These are phyloP conservation scores for Artemisia annua DNA, from an alignment of 129 eudicot genomes.

Conservation along the genomic window DNA sequence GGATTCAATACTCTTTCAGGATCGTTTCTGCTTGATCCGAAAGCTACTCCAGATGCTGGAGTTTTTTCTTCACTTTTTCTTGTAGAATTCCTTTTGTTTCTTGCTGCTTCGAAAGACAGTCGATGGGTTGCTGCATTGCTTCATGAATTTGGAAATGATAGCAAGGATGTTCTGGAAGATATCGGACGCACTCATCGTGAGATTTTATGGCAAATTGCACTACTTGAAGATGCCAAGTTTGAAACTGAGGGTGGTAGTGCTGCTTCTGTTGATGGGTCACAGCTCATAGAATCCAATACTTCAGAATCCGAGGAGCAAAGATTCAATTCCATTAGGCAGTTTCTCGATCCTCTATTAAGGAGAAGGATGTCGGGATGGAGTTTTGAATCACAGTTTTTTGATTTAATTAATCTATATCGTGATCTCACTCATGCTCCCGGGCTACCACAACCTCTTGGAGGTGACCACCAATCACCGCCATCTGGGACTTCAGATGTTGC, in stretches of 20 bases:
- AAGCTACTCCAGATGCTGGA: conserved; percentile 50
- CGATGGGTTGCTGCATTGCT: conserved; percentile 90
- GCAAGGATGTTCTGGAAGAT: conserved; percentile 85
- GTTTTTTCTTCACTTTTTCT: conserved; percentile 86
- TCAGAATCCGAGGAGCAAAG: conserved; percentile 80
- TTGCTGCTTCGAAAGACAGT: conserved; percentile 90
- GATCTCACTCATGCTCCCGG: conserved; percentile 79
- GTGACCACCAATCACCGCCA: conserved; percentile 41
- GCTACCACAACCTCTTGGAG: conserved; percentile 59
- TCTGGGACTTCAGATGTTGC: conserved; percentile 51
- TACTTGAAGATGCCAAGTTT: conserved; percentile 75
- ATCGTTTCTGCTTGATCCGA: conserved; percentile 80
- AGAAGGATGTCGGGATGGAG: conserved; percentile 96
- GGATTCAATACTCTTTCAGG: conserved; percentile 56
- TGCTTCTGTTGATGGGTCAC: conserved; percentile 43
- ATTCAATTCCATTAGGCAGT: conserved; percentile 76
- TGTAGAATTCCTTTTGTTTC: conserved; percentile 83
- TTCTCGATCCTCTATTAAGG: conserved; percentile 79
- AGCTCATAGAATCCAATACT: conserved; percentile 37
- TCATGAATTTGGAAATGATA: conserved; percentile 80
- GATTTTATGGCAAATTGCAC: conserved; percentile 89
- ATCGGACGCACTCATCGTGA: conserved; percentile 84
- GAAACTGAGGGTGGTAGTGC: conserved; percentile 49
- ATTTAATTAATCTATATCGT: conserved; percentile 69
- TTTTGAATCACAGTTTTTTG: conserved; percentile 90